Conservation (phyloP, 768 basidiomycete species). For the Mycena epipterygia region DNA sequence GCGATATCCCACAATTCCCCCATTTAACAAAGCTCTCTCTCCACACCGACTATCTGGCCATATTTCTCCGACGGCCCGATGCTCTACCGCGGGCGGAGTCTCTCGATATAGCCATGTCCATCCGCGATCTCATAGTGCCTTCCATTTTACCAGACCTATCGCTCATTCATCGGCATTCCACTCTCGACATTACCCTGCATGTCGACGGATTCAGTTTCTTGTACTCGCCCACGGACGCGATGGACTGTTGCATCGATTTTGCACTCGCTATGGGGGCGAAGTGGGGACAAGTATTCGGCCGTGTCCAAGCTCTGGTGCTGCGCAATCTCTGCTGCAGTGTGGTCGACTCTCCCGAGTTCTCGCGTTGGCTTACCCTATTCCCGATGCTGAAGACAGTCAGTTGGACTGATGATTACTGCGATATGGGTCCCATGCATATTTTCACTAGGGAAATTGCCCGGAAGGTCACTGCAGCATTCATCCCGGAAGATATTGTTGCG, state of each 20-base stretch:
- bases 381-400: background rate
- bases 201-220: background rate
- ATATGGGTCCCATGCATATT: background rate
- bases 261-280: background rate
- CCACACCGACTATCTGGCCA: background rate
- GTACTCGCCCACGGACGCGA: background rate
- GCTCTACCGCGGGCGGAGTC: background rate
- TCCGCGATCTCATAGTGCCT: background rate
- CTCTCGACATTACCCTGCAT: background rate
- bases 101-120: conserved; percentile 1
- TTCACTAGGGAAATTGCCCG: background rate
- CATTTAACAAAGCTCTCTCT: background rate
- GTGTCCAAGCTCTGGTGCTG: background rate
- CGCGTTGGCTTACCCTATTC: conserved; percentile 8
- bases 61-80: background rate
- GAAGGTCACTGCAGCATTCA: background rate
- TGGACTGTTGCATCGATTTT: conserved; percentile 16
- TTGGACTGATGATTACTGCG: conserved; percentile 5
- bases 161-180: background rate
- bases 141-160: background rate
- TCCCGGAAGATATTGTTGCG: no score
- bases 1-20: no score
- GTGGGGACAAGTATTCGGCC: conserved; percentile 3
- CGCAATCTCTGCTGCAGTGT: background rate
- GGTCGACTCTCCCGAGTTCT: background rate